Percentiles rank a stretch among this genome's conserved stretches.
Evolutionary conservation across 139 green algal genomes (phyloP).

Genomic region (Picochlorum sp.): DNA sequence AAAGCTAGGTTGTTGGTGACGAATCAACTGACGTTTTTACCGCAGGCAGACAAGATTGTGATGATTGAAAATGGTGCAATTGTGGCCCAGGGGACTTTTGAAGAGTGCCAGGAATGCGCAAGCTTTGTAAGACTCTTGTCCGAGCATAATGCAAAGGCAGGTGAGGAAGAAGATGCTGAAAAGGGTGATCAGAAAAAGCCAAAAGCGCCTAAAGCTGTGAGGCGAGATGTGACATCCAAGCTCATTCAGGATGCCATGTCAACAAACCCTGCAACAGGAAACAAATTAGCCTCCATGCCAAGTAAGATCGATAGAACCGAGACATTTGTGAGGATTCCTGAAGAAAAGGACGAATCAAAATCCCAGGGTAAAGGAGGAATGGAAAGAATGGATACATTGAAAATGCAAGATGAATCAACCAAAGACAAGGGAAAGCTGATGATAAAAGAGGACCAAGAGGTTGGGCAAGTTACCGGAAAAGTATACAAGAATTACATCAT

Average conservation of each 20-base stretch:
- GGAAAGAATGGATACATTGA: neutral
- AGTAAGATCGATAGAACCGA: constrained; percentile 12
- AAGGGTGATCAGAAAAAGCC: neutral
- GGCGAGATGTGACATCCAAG: constrained; percentile 4
- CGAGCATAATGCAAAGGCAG: constrained; percentile 31
- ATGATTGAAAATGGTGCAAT: constrained; percentile 57
- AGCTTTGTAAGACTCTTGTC: constrained; percentile 28
- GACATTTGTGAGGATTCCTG: constrained; percentile 2
- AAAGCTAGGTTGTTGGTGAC: constrained; percentile 80
- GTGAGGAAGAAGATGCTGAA: constrained; percentile 22
- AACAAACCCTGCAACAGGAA: neutral
- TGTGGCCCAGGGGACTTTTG: constrained; percentile 50
- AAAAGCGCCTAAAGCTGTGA: constrained; percentile 1
- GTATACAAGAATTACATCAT: constrained; percentile 35
- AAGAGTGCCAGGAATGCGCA: constrained; percentile 43
- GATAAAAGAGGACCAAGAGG: constrained; percentile 30
- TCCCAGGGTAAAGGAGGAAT: neutral
- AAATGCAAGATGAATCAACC: neutral
- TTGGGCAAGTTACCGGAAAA: constrained; percentile 9
- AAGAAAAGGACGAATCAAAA: neutral
- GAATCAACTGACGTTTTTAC: constrained; percentile 79
- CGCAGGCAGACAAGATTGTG: constrained; percentile 59
- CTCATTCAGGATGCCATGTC: constrained; percentile 2
- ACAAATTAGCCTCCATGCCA: neutral
- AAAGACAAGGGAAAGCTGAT: constrained; percentile 20